A percentile compares a stretch with the other conserved stretches of the same genome.
Evolutionary conservation across 2,329 filamentous ascomycete species (phyloP).

Genomic region (Nothophaeocryptopus gaeumannii): DNA sequence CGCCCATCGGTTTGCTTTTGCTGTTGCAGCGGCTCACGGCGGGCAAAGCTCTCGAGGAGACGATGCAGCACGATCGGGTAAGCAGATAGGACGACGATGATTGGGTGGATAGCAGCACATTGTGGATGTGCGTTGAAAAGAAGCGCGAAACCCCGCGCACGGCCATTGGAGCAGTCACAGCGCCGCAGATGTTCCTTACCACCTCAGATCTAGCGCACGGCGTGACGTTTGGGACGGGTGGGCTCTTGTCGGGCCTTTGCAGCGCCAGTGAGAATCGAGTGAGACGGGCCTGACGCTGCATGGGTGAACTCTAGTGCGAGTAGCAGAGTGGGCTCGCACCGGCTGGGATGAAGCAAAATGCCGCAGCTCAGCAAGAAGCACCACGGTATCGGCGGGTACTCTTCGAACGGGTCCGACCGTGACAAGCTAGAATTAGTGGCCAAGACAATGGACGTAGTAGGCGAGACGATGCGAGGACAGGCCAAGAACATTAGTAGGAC

Average conservation of each 20-base stretch:
- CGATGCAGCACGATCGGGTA: constrained; percentile 3
- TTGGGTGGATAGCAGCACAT: constrained; percentile 3
- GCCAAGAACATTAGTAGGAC: no score
- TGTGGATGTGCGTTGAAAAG: no score
- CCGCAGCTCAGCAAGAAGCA: constrained; percentile 7
- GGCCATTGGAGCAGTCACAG: constrained; percentile 1
- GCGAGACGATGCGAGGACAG: no score
- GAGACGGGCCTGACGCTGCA: no score
- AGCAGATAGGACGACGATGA: constrained; percentile 3
- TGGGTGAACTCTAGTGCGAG: no score
- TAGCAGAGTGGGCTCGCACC: constrained; percentile 7
- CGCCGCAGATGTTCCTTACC: neutral
- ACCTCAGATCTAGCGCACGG: neutral
- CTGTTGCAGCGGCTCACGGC: constrained; percentile 5
- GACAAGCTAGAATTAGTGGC: constrained; percentile 3
- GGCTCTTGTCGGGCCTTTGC: constrained; percentile 13
- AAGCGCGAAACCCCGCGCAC: neutral
- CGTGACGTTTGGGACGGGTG: constrained; percentile 8
- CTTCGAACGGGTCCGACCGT: constrained; percentile 22
- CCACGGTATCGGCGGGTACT: constrained; percentile 20
- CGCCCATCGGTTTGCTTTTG: neutral
- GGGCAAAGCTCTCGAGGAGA: neutral
- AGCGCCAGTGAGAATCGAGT: constrained; percentile 4
- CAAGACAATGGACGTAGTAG: no score
- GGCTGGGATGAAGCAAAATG: constrained; percentile 15